These are phyloP conservation scores for Hypoxylon cercidicola DNA, from an alignment of 495 filamentous ascomycete species.

Conservation along the genomic window DNA sequence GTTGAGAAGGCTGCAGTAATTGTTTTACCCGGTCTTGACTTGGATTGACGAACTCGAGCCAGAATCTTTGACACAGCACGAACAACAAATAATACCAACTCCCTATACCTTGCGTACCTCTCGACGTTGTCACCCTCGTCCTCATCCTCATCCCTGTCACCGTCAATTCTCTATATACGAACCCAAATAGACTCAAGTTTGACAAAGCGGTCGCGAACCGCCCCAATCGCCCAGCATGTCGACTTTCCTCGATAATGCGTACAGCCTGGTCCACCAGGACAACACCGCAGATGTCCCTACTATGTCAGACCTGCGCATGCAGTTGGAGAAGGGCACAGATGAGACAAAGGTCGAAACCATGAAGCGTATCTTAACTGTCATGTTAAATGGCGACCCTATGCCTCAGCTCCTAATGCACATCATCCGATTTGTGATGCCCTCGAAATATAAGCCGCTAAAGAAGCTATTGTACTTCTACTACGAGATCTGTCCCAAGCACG, in stretches of 20 bases:
- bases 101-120: background rate
- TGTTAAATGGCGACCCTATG: slow-evolving; percentile 99
- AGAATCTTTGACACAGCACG: background rate
- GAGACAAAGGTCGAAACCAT: slow-evolving; percentile 98
- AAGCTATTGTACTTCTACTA: slow-evolving; percentile 99
- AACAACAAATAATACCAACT: slow-evolving; percentile 10
- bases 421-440: slow-evolving; percentile 99
- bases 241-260: slow-evolving; percentile 90
- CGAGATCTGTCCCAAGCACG: slow-evolving; percentile 97
- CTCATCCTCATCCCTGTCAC: slow-evolving; percentile 1
- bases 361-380: slow-evolving; percentile 95
- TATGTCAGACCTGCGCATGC: slow-evolving; percentile 87
- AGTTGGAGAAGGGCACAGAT: slow-evolving; percentile 97
- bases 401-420: slow-evolving; percentile 98
- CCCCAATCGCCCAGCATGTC: slow-evolving; percentile 75
- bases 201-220: slow-evolving; percentile 44
- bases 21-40: slow-evolving; percentile 23
- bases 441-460: slow-evolving; percentile 95
- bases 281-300: slow-evolving; percentile 92
- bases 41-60: slow-evolving; percentile 16
- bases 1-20: slow-evolving; percentile 25
- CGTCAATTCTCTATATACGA: slow-evolving; percentile 1
- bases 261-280: slow-evolving; percentile 95
- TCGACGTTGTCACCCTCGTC: background rate
- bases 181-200: slow-evolving; percentile 18